Conservation (phyloP, 2,329 filamentous ascomycete genomes). For the Pseudopyrenochaeta lycopersici region DNA sequence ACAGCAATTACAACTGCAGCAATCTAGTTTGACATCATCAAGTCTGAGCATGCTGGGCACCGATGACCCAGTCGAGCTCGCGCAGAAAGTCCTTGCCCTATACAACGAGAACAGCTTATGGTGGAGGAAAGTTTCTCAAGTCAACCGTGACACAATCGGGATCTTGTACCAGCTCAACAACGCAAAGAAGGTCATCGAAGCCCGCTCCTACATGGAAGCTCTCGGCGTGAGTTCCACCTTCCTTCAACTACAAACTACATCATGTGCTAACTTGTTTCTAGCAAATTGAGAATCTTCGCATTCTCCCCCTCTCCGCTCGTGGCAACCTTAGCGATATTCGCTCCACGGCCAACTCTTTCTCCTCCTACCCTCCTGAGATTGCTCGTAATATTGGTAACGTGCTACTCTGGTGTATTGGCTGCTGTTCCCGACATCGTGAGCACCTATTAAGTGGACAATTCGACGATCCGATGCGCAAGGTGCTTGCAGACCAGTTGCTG, state of each 20-base stretch:
- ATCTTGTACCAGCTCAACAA: slow-evolving; percentile 68
- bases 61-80: slow-evolving; percentile 71
- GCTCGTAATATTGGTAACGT: slow-evolving; percentile 90
- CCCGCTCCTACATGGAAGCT: slow-evolving; percentile 66
- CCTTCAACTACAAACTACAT: not conserved
- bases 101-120: slow-evolving; percentile 70
- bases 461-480: slow-evolving; percentile 68
- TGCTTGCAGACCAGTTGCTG: slow-evolving; percentile 72
- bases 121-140: slow-evolving; percentile 65
- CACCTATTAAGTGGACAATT: slow-evolving; percentile 75
- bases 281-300: slow-evolving; percentile 77
- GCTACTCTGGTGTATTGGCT: slow-evolving; percentile 91
- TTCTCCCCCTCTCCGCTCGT: slow-evolving; percentile 79
- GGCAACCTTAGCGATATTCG: slow-evolving; percentile 84
- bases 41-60: slow-evolving; percentile 72
- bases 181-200: slow-evolving; percentile 67
- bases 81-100: slow-evolving; percentile 68
- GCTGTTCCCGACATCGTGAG: slow-evolving; percentile 78
- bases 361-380: slow-evolving; percentile 78
- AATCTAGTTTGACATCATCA: slow-evolving; percentile 43
- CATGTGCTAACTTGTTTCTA: slow-evolving; percentile 42
- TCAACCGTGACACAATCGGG: slow-evolving; percentile 67
- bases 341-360: slow-evolving; percentile 80
- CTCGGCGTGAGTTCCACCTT: slow-evolving; percentile 66
- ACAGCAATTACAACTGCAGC: slow-evolving; percentile 43